These are phyloP conservation scores for Didymosphaeria variabile DNA, from an alignment of 2,329 filamentous ascomycete genomes.

Conservation along the genomic window DNA sequence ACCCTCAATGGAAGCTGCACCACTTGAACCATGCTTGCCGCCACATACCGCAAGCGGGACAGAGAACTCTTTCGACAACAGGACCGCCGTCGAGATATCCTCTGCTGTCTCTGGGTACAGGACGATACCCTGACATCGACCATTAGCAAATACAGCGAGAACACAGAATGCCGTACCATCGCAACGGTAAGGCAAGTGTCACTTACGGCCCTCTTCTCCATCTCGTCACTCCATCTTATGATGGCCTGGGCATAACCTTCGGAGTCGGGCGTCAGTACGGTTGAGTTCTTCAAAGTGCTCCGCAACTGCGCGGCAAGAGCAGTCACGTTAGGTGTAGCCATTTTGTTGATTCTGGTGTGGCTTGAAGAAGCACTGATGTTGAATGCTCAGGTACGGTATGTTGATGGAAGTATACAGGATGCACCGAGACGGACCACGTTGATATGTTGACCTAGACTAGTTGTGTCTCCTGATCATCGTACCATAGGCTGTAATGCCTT, in stretches of 20 bases:
- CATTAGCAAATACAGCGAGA: neutral
- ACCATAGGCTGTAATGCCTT: neutral
- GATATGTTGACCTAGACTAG: neutral
- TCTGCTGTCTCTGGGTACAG: constrained; percentile 6
- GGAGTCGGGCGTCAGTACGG: constrained; percentile 21
- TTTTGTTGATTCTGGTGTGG: neutral
- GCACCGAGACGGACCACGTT: neutral
- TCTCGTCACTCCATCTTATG: constrained; percentile 28
- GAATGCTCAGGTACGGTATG: neutral
- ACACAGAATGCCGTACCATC: neutral
- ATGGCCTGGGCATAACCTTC: constrained; percentile 27
- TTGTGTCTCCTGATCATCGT: neutral
- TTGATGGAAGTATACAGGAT: neutral
- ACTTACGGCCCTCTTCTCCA: constrained; percentile 27
- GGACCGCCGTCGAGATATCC: constrained; percentile 3
- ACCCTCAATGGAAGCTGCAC: constrained; percentile 3
- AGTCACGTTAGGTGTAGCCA: constrained; percentile 3
- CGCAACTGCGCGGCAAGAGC: constrained; percentile 15
- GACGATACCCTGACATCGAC: neutral
- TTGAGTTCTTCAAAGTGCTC: constrained; percentile 19
- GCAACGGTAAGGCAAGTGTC: neutral
- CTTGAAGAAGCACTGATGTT: too few species aligned
- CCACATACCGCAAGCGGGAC: constrained; percentile 5
- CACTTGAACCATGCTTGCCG: constrained; percentile 8
- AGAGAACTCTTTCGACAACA: constrained; percentile 4